Evolutionary conservation across 495 filamentous ascomycete genomes (phyloP).

Genomic region (Emericellopsis terricola): DNA sequence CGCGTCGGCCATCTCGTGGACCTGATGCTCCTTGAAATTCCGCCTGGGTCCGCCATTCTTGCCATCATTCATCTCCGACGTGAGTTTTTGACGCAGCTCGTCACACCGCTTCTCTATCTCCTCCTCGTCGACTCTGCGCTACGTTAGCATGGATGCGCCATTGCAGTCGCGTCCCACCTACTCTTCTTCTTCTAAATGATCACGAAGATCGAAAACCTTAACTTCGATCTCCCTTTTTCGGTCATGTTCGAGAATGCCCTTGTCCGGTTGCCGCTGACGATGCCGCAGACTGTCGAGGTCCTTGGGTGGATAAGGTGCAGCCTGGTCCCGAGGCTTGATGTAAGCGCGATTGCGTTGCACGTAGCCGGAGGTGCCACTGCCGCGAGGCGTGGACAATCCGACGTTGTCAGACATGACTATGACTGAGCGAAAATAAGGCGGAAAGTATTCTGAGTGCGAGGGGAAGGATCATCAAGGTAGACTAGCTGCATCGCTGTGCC

Average conservation of each 20-base stretch:
- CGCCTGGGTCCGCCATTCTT: conserved; percentile 19
- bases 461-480: no score
- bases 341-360: conserved; percentile 89
- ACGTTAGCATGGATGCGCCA: background rate
- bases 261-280: conserved; percentile 68
- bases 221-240: conserved; percentile 77
- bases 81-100: conserved; percentile 43
- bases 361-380: conserved; percentile 90
- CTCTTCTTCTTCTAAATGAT: conserved; percentile 80
- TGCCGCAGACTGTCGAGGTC: conserved; percentile 44
- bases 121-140: conserved; percentile 49
- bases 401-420: conserved; percentile 84
- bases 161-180: conserved; percentile 19
- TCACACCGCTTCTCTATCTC: conserved; percentile 55
- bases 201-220: conserved; percentile 76
- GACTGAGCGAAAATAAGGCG: background rate
- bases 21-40: conserved; percentile 73
- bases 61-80: conserved; percentile 28
- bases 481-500: no score
- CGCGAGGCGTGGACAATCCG: conserved; percentile 86
- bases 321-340: conserved; percentile 55
- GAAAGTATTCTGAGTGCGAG: no score
- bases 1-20: conserved; percentile 87
- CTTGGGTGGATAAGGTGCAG: conserved; percentile 45
- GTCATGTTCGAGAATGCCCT: conserved; percentile 86